Evolutionary conservation across 129 eudicot species (phyloP), one percentile per base, ranked within the genome.

Genomic region (Oenanthe sinensis): DNA sequence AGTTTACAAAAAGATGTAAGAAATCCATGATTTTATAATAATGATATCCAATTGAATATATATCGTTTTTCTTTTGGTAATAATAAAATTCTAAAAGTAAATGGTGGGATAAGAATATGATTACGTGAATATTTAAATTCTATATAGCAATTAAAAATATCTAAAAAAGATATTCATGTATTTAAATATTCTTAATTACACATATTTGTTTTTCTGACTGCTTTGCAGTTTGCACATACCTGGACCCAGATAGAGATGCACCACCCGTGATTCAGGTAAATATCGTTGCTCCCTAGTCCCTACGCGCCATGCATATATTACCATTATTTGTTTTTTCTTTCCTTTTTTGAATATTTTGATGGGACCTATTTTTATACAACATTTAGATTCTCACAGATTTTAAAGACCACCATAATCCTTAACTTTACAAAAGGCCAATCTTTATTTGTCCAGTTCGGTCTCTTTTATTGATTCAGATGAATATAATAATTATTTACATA

Each of bases 361-460:
- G 3, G 30, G 42, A 10, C 9, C 52, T 44, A 72, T 44, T 73
- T 73, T 73, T 73, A 44, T 4, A 44, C 28, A 77, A 14, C 44
- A 22, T 37, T 77, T 78, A 63, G 75, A 78, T 78, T 78, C 75
- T 68, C 75, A 24, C 7, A 37, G 33, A 40, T 77, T 47, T 60
- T n/a, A 47, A 17, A 39, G 14, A 13, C 54, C 52, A 73, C 46
- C 63, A 78, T 63, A 75, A 46, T 78, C 44, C n/a, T 65, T 13
- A 78, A 19, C 81, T 78, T 78, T 68, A 24, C 37, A 65, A 46
- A 78, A 46, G 45, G 54, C 75, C 81, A 22, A 43, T 46, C 62
- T 78, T 78, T 44, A 67, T 44, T 17, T 77, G 16, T 20, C 54
- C 46, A 45, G 47, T 60, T 78, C 30, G 49, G 30, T 40, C 43